These are phyloP conservation scores for Xylaria sp. DNA, from an alignment of 2,329 filamentous ascomycete genomes.

Conservation along the genomic window DNA sequence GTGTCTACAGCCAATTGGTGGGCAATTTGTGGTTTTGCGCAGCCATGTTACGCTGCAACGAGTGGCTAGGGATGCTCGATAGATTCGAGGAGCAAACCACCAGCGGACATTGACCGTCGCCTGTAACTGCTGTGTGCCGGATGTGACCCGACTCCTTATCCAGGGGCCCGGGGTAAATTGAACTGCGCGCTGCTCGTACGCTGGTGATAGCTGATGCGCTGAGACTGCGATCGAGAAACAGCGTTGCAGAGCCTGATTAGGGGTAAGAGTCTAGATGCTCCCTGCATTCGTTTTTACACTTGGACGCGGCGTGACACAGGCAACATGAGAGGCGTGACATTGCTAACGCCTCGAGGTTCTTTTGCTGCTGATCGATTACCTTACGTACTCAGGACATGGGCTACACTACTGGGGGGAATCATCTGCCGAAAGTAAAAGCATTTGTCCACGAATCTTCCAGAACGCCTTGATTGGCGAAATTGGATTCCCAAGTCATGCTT, in stretches of 20 bases:
- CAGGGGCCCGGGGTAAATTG: constrained; percentile 22
- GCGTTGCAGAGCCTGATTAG: not conserved
- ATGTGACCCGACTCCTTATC: constrained; percentile 33
- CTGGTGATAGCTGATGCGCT: constrained; percentile 2
- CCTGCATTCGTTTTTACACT: not conserved
- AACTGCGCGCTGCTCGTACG: not conserved
- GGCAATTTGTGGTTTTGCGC: constrained; percentile 18
- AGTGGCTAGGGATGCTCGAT: not conserved
- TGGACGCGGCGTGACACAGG: not conserved
- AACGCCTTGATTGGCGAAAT: not conserved
- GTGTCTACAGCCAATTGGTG: constrained; percentile 40
- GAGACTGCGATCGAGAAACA: constrained; percentile 4
- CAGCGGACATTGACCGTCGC: not conserved
- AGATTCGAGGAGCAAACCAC: constrained; percentile 24
- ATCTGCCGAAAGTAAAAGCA: not conserved
- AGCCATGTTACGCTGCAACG: constrained; percentile 30
- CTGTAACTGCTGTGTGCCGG: constrained; percentile 17
- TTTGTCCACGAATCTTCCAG: not conserved
- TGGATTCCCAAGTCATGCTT: not conserved
- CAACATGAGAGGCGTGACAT: not conserved
- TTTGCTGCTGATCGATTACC: not conserved
- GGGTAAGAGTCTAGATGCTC: not conserved
- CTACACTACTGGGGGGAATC: not conserved
- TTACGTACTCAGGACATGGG: too few species aligned
- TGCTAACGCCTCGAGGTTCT: not conserved